Percentiles rank a stretch among this genome's conserved stretches.
Conservation (phyloP, 2,329 filamentous ascomycete genomes). For the Grosmannia penicillata region DNA sequence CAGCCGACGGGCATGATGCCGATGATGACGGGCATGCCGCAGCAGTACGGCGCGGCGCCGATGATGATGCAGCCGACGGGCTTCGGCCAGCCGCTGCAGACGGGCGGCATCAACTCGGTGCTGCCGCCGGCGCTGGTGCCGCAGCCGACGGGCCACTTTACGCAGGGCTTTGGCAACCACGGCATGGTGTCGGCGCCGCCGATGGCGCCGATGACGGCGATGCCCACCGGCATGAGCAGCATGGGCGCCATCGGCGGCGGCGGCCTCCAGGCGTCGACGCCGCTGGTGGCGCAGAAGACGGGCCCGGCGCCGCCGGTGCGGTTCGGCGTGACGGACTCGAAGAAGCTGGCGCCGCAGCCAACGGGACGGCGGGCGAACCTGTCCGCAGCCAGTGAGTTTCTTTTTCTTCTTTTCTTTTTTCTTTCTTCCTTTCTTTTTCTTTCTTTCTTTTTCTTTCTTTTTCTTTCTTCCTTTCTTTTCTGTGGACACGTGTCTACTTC, state of each 20-base stretch:
- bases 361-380: slow-evolving; percentile 86
- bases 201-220: slow-evolving; percentile 31
- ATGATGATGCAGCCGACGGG: slow-evolving; percentile 51
- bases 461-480: neutral
- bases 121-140: slow-evolving; percentile 46
- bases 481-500: neutral
- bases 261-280: slow-evolving; percentile 39
- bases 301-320: slow-evolving; percentile 76
- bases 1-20: slow-evolving; percentile 25
- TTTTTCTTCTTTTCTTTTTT: neutral
- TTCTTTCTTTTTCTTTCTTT: slow-evolving; percentile 1
- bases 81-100: slow-evolving; percentile 36
- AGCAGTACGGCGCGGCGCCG: too few species aligned
- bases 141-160: slow-evolving; percentile 54
- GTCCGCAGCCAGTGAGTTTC: slow-evolving; percentile 81
- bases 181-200: slow-evolving; percentile 25
- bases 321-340: slow-evolving; percentile 64
- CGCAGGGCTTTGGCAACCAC: slow-evolving; percentile 24
- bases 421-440: neutral
- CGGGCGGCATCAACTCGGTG: slow-evolving; percentile 38
- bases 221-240: too few species aligned
- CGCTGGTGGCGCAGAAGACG: slow-evolving; percentile 63
- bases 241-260: too few species aligned
- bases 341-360: slow-evolving; percentile 70
- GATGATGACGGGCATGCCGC: slow-evolving; percentile 25